Base-by-base conservation (phyloP, 176 grass and related monocot genomes). In the Aegilops sharonensis region DNA sequence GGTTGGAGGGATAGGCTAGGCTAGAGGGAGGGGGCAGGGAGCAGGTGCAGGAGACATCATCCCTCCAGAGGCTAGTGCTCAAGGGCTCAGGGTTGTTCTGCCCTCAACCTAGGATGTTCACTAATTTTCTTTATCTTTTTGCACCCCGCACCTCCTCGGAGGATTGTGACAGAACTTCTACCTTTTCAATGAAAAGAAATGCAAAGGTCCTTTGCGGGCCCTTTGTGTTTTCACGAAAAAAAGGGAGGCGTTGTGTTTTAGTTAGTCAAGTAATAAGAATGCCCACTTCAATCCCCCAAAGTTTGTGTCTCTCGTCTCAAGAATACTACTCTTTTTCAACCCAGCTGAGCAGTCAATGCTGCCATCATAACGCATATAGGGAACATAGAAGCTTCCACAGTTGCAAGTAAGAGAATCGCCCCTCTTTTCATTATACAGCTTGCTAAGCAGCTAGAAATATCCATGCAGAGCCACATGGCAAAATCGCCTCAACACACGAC, bases 251-350 rank as follows among this genome's bases (percentile, higher is more conserved):
- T 54, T 54, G 50, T 56, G 30, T 56, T 54, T 17, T 54, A 77
- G 34, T 21, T 77, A 34, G 31, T 77, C 71, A 77, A 56, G 47
- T 32, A 77, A 56, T 77, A 25, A 54, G 73, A 56, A 54, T 77
- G 50, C 56, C 73, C 73, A 77, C 47, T 77, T 47, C 50, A 31
- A 27, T 77, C 9, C 47, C 72, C 24, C 72, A 56, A 32, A 9
- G 17, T 70, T 50, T 77, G 29, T 20, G 47, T 56, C 47, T 56
- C 74, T 56, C 47, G 6, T 21, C 7, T 52, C 7, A 11, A 32
- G 47, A 54, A 2, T 54, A 32, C 45, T 32, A 20, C 15, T 77
- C 45, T 32, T 77, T 17, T 27, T 27, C 47, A 77, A 54, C 45
- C 72, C 8, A 56, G 27, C 15, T 21, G 27, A 52, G 73, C 0